These are phyloP conservation scores for Hibiscus syriacus DNA, from an alignment of 345 rosid genomes.

Conservation along the genomic window DNA sequence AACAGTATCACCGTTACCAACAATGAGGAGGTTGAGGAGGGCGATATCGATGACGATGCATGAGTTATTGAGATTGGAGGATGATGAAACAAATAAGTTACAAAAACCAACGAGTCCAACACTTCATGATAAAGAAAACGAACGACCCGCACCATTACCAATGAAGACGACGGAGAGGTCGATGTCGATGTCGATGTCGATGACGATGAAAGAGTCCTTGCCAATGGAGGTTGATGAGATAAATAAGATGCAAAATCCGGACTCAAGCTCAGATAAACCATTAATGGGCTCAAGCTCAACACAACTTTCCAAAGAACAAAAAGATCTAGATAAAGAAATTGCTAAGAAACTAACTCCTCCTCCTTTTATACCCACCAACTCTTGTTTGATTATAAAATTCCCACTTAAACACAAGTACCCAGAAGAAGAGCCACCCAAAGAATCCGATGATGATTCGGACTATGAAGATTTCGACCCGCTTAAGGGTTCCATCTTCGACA, in stretches of 20 bases:
- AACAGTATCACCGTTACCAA: too few relatives aligned
- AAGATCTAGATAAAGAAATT: conserved; percentile 8
- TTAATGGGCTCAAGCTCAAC: neutral
- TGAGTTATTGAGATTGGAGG: too few relatives aligned
- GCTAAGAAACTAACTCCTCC: conserved; percentile 32
- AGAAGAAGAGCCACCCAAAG: conserved; percentile 22
- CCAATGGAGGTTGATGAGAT: neutral
- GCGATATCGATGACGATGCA: too few relatives aligned
- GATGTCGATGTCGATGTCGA: too few relatives aligned
- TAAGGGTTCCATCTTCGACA: conserved; percentile 71
- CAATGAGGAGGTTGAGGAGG: too few relatives aligned
- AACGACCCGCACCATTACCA: too few relatives aligned
- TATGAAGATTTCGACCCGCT: conserved; percentile 33
- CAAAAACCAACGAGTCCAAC: too few relatives aligned
- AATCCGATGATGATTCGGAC: conserved; percentile 14
- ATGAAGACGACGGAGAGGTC: too few relatives aligned
- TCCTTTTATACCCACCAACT: conserved; percentile 30
- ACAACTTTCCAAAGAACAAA: too few relatives aligned
- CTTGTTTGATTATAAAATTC: conserved; percentile 43
- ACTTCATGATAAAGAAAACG: too few relatives aligned
- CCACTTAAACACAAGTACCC: conserved; percentile 21
- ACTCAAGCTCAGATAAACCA: too few relatives aligned
- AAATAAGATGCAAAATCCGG: neutral
- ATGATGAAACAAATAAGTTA: too few relatives aligned
- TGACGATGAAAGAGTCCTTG: neutral